Evolutionary conservation across 768 basidiomycete species (phyloP), one percentile per base, ranked within the genome.

Genomic region (Lactarius hengduanensis): DNA sequence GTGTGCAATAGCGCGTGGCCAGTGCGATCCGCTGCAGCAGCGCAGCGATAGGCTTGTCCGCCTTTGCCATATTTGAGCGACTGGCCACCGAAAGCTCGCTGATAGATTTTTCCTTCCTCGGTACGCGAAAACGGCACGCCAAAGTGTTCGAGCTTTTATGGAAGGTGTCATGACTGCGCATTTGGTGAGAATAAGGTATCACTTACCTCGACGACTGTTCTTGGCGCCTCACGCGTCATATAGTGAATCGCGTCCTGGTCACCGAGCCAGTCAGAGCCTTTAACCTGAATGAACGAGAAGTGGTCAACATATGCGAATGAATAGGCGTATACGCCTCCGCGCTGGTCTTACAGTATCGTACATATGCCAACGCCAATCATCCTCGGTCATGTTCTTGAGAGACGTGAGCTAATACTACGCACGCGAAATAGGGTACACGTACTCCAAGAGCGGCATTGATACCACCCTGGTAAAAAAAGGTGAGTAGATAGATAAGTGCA

Each of bases 181-280:
- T 22, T 43, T 36, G 34, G 47, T n/a, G 57, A 54, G 32, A 43
- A 11, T 54, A 0, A 53, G 5, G 36, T 30, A 34, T 28, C 28
- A 66, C 80, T 40, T 63, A 91, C 95, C 85, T 98, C 96, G 59
- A 96, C 87, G 70, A 98, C 96, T 40, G 92, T 90, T 76, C 88
- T 83, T 61, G 96, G 96, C 50, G 97, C 97, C 78, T 99, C 97
- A 43, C 94, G 84, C 77, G 94, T 97, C 97, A 99, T 99, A 81
- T 98, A 99, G 75, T 98, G 97, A 72, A 99, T 98, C 58, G 97
- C 97, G 74, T 99, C 97, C 79, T 96, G 95, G 81, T 99, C 97
- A 77, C 97, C 97, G 45, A 98, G 88, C 97, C 97, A 99, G 80
- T 99, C 97, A 61, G 95, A 97, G 69, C 97, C 97, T 84, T 99